Evolutionary conservation across 1,284 basidiomycete species (phyloP), one percentile per base, ranked within the genome.

Genomic region (Anthracocystis panici-leucophaei): DNA sequence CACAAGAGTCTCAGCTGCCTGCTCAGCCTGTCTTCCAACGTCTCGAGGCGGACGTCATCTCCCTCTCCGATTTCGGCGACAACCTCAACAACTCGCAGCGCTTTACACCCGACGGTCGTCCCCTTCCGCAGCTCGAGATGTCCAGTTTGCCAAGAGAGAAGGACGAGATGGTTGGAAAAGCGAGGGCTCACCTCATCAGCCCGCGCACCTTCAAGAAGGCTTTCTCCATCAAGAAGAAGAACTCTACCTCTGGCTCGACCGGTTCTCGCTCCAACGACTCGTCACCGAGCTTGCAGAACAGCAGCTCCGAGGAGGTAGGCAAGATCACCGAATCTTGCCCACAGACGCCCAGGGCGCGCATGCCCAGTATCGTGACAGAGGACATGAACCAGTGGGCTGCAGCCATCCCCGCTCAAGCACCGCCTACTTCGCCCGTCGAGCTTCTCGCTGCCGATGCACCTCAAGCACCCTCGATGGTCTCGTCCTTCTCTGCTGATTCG

Each of bases 181-280:
- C 62, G 5, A 49, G 65, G 2, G 61, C 65, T 42, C 65, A 60
- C 21, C 62, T 65, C 46, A 60, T 69, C 52, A 69, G 66, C 63
- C 72, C 72, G 10, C 46, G 58, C 41, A 42, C 59, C n/a, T 64
- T 75, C 58, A 75, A 50, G 31, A 75, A 63, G 63, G 58, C 72
- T n/a, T 70, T 75, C 21, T 57, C 61, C 35, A 61, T 68, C 54
- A 72, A 54, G 46, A 60, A 48, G 42, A 66, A 71, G 55, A 38
- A 53, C 9, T 60, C 61, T n/a, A 11, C 14, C 21, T 49, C 64
- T 5, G 60, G 58, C 25, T 57, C 63, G 3, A 27, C 45, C 11
- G 66, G 40, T 44, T 61, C 67, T 18, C 57, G 25, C 21, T 49
- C 54, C 23, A 25, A 14, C 42, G 57, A 44, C 40, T 64, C 60